Conservation (phyloP, 2,329 filamentous ascomycete genomes). For the Fusarium devonianum region DNA sequence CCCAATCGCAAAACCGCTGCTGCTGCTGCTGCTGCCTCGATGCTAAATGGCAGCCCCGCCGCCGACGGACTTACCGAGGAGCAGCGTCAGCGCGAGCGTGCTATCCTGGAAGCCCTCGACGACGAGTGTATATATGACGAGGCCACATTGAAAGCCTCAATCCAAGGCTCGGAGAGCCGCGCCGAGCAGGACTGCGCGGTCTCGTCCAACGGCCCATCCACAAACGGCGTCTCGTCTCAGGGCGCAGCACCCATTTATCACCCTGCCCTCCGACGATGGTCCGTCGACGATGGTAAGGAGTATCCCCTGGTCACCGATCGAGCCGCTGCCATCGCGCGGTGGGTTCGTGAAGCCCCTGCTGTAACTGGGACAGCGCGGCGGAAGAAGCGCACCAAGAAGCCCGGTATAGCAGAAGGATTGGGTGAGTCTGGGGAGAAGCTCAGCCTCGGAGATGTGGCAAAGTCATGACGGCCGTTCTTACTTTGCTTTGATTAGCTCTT, state of each 20-base stretch:
- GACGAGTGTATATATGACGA: conserved; percentile 75
- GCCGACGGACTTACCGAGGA: conserved; percentile 51
- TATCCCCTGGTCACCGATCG: conserved; percentile 75
- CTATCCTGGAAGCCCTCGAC: conserved; percentile 70
- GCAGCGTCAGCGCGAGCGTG: conserved; percentile 67
- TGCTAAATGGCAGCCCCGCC: conserved; percentile 40
- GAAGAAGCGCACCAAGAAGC: conserved; percentile 47
- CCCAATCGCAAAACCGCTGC: conserved; percentile 17
- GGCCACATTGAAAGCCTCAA: conserved; percentile 68
- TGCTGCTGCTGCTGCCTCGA: conserved; percentile 38
- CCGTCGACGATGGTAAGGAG: conserved; percentile 70
- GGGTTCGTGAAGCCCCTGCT: conserved; percentile 68
- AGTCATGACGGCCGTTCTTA: background rate
- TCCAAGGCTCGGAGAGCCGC: conserved; percentile 65
- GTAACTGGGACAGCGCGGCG: conserved; percentile 49
- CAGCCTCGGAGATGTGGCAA: conserved; percentile 6
- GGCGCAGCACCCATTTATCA: background rate
- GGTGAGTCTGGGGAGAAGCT: conserved; percentile 19
- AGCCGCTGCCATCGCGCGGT: conserved; percentile 71
- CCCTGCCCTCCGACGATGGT: conserved; percentile 60
- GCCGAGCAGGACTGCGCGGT: conserved; percentile 54
- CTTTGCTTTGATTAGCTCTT: background rate
- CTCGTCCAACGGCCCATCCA: background rate
- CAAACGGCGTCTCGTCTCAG: too few relatives aligned
- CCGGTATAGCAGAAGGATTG: conserved; percentile 11